Evolutionary conservation across 805 yeast species (phyloP), one percentile per base, ranked within the genome.

Genomic region (Yarrowia sp.): DNA sequence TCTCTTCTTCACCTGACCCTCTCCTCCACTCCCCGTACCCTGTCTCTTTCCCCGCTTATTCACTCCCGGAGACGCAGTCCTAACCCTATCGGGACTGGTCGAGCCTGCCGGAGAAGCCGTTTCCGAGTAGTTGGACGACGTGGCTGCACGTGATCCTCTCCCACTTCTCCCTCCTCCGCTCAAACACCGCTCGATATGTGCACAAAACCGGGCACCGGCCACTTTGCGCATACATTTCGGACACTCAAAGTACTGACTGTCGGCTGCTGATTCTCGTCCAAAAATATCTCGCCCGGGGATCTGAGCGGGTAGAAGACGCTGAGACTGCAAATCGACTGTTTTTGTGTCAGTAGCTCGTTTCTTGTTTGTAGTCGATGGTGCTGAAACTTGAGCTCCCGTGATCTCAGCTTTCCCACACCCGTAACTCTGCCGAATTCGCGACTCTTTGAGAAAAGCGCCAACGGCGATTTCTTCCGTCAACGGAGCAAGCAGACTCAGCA

Each of bases 191-290:
- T 92, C 96, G 40, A 94, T 83, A 78, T 94, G 99, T 50, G 91
- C 92, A 1, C 98, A 98, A 82, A 91, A 93, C 70, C 99, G 81
- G 46, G 91, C 89, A 0, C 97, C 97, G 0, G 97, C 94, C 8
- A 94, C 89, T 74, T 89, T 91, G 69, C 99, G 82, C 19, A 86
- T 87, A 78, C 99, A 94, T 72, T 90, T 89, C 5, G 84, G 83
- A 79, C 99, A 94, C 69, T 82, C 85, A 73, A 92, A 91, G 77
- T 92, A 92, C 67, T 83, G 77, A 16, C 83, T 76, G 55, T 87
- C 91, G 58, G 83, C 82, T 38, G 74, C 77, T 64, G 75, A 79
- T 16, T 79, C 81, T 70, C 79, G 73, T 45, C 83, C 77, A 68
- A 84, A 73, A 58, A 83, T 73, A 76, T 83, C 78, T 68, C 82